Percentiles rank a stretch among this genome's conserved stretches.
These are phyloP conservation scores for Gracilaria caudata DNA, from an alignment of 23 red algal species.

Conservation along the genomic window DNA sequence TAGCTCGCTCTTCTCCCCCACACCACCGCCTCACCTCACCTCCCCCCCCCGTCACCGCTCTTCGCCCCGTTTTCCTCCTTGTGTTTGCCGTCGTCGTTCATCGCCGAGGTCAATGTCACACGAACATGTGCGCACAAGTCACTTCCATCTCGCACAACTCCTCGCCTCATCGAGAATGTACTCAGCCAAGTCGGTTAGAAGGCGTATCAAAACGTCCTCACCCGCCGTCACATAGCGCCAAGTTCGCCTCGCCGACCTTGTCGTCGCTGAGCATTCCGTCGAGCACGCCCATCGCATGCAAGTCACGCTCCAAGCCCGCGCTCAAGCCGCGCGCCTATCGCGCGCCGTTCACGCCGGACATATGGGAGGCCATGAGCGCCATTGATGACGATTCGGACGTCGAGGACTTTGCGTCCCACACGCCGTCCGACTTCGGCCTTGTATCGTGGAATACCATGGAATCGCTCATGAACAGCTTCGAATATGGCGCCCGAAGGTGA, in stretches of 20 bases:
- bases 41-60: not conserved
- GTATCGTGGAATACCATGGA: slow-evolving; percentile 34
- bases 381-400: slow-evolving; percentile 21
- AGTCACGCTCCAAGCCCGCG: not conserved
- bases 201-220: not conserved
- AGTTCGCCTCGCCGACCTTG: not conserved
- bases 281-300: not conserved
- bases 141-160: not conserved
- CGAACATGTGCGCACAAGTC: not conserved
- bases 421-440: slow-evolving; percentile 3
- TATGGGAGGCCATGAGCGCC: slow-evolving; percentile 39
- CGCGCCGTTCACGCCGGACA: slow-evolving; percentile 18
- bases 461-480: slow-evolving; percentile 25
- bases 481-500: slow-evolving; percentile 31
- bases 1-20: not conserved
- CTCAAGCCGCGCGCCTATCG: not conserved
- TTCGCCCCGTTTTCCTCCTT: not conserved
- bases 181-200: not conserved
- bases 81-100: not conserved
- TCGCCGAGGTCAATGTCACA: slow-evolving; percentile 2
- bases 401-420: not conserved
- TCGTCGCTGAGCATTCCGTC: not conserved
- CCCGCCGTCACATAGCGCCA: not conserved
- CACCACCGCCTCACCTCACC: too few relatives aligned
- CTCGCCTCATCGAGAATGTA: not conserved